These are phyloP conservation scores for Debaryomycetaceae sp. DNA, from an alignment of 1,139 yeast species.

Conservation along the genomic window DNA sequence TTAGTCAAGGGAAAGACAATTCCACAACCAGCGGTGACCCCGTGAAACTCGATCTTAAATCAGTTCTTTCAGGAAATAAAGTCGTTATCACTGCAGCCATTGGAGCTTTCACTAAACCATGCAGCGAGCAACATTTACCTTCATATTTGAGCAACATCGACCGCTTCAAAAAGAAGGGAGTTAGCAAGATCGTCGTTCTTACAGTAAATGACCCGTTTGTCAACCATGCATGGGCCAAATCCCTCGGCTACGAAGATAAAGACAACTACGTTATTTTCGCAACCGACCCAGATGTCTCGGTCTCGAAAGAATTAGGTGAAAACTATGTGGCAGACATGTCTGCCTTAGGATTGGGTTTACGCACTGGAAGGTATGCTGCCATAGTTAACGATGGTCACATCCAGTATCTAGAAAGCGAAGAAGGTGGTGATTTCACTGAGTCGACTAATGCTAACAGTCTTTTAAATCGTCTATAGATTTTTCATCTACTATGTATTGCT, in stretches of 20 bases:
- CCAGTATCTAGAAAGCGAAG: slow-evolving; percentile 65
- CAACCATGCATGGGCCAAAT: slow-evolving; percentile 77
- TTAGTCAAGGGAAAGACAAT: slow-evolving; percentile 38
- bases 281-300: slow-evolving; percentile 64
- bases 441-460: slow-evolving; percentile 60
- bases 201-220: slow-evolving; percentile 86
- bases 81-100: slow-evolving; percentile 80
- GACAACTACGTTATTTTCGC: slow-evolving; percentile 59
- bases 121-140: slow-evolving; percentile 81
- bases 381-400: slow-evolving; percentile 63
- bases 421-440: slow-evolving; percentile 51
- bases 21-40: slow-evolving; percentile 57
- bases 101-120: slow-evolving; percentile 90
- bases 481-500: neutral
- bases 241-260: slow-evolving; percentile 51
- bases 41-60: slow-evolving; percentile 44
- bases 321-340: slow-evolving; percentile 47
- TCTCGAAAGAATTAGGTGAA: slow-evolving; percentile 62
- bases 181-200: slow-evolving; percentile 66
- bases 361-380: slow-evolving; percentile 72
- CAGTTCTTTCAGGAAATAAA: slow-evolving; percentile 48
- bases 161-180: slow-evolving; percentile 63
- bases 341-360: slow-evolving; percentile 55
- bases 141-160: slow-evolving; percentile 54
- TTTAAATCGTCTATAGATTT: slow-evolving; percentile 22